Conservation (phyloP, 768 basidiomycete genomes). For the Rossbeevera mucosa region DNA sequence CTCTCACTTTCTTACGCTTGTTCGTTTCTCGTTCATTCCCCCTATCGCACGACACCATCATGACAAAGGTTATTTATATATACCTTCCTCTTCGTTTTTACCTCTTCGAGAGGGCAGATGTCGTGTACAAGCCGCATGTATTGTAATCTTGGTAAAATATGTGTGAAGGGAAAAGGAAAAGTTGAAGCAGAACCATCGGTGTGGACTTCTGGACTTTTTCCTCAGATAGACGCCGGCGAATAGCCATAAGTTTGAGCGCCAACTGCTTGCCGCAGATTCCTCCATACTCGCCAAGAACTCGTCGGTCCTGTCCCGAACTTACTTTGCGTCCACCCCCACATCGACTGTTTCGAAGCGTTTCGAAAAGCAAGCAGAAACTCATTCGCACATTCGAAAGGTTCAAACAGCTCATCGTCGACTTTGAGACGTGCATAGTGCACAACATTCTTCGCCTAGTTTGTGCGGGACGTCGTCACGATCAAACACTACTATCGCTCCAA, state of each 20-base stretch:
- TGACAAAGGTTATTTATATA: constrained; percentile 22
- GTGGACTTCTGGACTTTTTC: no score
- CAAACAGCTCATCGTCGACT: constrained; percentile 71
- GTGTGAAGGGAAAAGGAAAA: no score
- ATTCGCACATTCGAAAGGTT: constrained; percentile 82
- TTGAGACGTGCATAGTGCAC: constrained; percentile 78
- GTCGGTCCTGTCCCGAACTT: constrained; percentile 85
- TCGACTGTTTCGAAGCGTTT: constrained; percentile 90
- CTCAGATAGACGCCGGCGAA: no score
- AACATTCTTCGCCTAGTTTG: constrained; percentile 78
- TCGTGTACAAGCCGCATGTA: no score
- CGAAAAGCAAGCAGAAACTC: constrained; percentile 85
- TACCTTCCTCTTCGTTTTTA: constrained; percentile 18
- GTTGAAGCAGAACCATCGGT: no score
- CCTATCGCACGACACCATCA: no score
- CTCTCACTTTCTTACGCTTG: not conserved
- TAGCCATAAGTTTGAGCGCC: no score
- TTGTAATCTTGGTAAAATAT: no score
- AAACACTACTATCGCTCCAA: constrained; percentile 96
- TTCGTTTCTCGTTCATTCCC: constrained; percentile 5
- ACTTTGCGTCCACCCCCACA: constrained; percentile 83
- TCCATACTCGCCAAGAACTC: constrained; percentile 70
- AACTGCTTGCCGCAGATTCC: constrained; percentile 76
- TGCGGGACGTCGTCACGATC: constrained; percentile 81
- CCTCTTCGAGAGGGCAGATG: not conserved